phyloP scores from a whole-genome alignment of 768 basidiomycete genomes.

The Pleurotus ostreatus region DNA sequence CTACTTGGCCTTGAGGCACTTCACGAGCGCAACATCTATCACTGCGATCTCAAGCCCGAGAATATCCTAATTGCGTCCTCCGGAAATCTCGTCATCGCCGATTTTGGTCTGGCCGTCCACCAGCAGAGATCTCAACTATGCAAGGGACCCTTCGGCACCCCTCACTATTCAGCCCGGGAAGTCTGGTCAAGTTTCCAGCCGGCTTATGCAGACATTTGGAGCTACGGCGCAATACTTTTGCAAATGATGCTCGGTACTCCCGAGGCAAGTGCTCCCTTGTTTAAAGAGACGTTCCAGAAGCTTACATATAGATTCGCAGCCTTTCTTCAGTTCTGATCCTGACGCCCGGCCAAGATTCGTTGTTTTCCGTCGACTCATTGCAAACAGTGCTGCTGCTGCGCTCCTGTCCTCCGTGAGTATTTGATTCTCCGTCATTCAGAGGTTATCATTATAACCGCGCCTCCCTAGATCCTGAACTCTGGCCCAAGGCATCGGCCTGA shows the following conservation, averaged over 20 bases:
- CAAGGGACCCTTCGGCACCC: neutral
- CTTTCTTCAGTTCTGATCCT: neutral
- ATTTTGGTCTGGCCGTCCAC: conserved; percentile 12
- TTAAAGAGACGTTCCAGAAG: too few relatives aligned
- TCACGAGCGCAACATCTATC: conserved; percentile 11
- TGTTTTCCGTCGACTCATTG: neutral
- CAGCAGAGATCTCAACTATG: neutral
- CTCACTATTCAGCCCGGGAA: neutral
- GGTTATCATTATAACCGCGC: too few relatives aligned
- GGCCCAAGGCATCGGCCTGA: neutral
- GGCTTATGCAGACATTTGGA: conserved; percentile 10
- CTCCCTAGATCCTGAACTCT: neutral
- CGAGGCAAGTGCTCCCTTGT: neutral
- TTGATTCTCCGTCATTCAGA: too few relatives aligned
- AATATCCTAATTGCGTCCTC: conserved; percentile 15
- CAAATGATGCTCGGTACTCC: conserved; percentile 12
- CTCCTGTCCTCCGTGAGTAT: neutral
- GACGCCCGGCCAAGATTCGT: neutral
- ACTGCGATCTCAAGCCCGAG: conserved; percentile 15
- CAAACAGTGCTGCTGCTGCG: neutral
- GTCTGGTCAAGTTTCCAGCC: conserved; percentile 1
- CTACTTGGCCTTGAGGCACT: conserved; percentile 12
- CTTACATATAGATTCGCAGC: neutral
- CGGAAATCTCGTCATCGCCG: conserved; percentile 14
- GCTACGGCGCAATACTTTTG: conserved; percentile 9